phyloP scores from a whole-genome alignment of 768 basidiomycete genomes.

The Lentinula raphanica region DNA sequence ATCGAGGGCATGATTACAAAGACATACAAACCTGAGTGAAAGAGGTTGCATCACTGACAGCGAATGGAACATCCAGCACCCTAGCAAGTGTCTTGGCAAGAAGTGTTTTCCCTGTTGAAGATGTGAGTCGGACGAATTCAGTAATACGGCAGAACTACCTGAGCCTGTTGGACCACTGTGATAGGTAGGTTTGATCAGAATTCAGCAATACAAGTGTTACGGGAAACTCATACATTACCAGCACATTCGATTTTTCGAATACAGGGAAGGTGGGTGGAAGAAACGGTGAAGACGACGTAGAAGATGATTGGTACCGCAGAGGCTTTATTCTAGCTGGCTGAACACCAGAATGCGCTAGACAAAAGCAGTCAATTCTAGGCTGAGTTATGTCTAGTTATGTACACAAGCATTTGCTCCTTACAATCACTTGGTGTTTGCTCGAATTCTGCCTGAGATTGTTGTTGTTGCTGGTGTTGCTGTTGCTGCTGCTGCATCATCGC shows the following conservation, averaged over 20 bases:
- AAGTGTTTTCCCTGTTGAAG: slow-evolving; percentile 76
- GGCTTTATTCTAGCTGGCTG: slow-evolving; percentile 61
- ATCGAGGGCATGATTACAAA: not conserved
- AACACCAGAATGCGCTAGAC: slow-evolving; percentile 35
- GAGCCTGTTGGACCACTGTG: slow-evolving; percentile 80
- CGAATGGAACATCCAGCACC: slow-evolving; percentile 91
- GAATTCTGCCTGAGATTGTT: slow-evolving; percentile 19
- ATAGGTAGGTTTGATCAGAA: not conserved
- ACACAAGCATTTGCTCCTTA: too few relatives aligned
- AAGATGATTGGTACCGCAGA: slow-evolving; percentile 36
- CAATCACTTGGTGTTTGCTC: slow-evolving; percentile 11
- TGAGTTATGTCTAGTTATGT: not conserved
- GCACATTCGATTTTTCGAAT: slow-evolving; percentile 95
- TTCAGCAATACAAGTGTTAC: not conserved
- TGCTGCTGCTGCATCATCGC: slow-evolving; percentile 38
- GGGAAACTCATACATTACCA: slow-evolving; percentile 67
- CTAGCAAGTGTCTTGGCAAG: slow-evolving; percentile 88
- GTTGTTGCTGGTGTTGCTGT: too few relatives aligned
- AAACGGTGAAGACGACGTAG: slow-evolving; percentile 22
- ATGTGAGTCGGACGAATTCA: not conserved
- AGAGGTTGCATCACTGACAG: slow-evolving; percentile 87
- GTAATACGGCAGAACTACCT: slow-evolving; percentile 35
- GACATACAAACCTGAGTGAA: slow-evolving; percentile 74
- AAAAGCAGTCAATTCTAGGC: slow-evolving; percentile 8
- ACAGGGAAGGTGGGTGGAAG: slow-evolving; percentile 46